These are phyloP conservation scores for Lentinula sp. DNA, from an alignment of 768 basidiomycete genomes.

Conservation along the genomic window DNA sequence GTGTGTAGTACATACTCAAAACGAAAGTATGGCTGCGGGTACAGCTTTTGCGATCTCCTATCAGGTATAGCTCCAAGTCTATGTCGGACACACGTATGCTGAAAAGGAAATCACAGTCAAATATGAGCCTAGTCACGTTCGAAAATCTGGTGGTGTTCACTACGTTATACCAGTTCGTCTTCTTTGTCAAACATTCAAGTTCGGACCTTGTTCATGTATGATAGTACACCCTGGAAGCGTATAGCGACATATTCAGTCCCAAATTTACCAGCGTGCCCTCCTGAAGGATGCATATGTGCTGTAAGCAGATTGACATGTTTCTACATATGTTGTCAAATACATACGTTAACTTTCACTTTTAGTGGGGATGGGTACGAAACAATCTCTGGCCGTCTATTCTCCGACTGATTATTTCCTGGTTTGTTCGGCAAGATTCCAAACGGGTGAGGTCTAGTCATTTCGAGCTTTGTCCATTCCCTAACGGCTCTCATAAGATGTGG, in stretches of 20 bases:
- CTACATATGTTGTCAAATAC: not conserved
- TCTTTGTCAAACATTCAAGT: not conserved
- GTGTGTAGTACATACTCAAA: constrained; percentile 35
- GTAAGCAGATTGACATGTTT: constrained; percentile 17
- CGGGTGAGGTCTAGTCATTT: constrained; percentile 11
- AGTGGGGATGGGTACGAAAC: constrained; percentile 38
- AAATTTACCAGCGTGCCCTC: constrained; percentile 36
- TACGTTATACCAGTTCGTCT: constrained; percentile 28
- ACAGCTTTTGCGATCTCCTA: constrained; percentile 42
- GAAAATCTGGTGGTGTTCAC: constrained; percentile 40
- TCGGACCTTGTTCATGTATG: not conserved
- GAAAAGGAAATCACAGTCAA: constrained; percentile 18
- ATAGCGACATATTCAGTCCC: constrained; percentile 36
- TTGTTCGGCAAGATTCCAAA: constrained; percentile 15
- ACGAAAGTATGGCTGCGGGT: constrained; percentile 39
- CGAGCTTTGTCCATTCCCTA: not conserved
- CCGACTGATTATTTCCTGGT: not conserved
- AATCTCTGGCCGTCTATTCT: not conserved
- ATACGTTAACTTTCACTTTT: not conserved
- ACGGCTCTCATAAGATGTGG: constrained; percentile 25
- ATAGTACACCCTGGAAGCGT: constrained; percentile 37
- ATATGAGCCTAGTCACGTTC: constrained; percentile 30
- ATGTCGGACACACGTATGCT: not conserved
- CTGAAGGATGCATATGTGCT: constrained; percentile 35
- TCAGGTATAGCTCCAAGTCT: constrained; percentile 13